phyloP scores from a whole-genome alignment of 148 eudicot species.

The Persicaria maculosa region DNA sequence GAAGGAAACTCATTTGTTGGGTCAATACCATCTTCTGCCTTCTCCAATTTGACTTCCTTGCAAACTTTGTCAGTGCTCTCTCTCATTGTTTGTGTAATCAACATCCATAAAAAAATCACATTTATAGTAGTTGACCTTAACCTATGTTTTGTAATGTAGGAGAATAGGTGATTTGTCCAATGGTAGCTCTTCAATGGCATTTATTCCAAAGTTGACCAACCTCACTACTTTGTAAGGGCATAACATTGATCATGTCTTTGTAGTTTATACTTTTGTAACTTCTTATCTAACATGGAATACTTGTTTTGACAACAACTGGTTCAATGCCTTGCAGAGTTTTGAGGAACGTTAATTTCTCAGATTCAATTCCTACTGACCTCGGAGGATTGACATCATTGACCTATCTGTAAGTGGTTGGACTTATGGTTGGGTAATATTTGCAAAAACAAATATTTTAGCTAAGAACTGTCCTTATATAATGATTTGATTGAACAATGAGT shows the following conservation, averaged over 20 bases:
- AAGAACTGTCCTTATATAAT: not conserved
- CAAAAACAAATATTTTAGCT: not conserved
- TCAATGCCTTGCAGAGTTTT: constrained; percentile 37
- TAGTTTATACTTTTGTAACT: not conserved
- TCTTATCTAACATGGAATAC: not conserved
- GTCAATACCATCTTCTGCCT: constrained; percentile 38
- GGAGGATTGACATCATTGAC: constrained; percentile 35
- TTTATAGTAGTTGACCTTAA: not conserved
- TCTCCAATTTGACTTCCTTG: constrained; percentile 39
- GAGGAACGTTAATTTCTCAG: constrained; percentile 65
- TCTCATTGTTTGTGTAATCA: not conserved
- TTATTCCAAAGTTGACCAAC: constrained; percentile 12
- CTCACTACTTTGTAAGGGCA: constrained; percentile 15
- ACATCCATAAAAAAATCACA: not conserved
- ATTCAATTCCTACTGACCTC: constrained; percentile 50
- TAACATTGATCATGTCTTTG: not conserved
- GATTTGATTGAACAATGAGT: not conserved
- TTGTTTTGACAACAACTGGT: not conserved
- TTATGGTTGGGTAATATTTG: not conserved
- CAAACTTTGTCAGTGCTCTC: constrained; percentile 41
- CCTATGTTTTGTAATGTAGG: constrained; percentile 14
- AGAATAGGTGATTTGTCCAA: constrained; percentile 15
- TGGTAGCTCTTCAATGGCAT: constrained; percentile 17
- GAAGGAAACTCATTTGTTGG: constrained; percentile 58
- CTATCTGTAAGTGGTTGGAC: constrained; percentile 49